These are phyloP conservation scores for Phaeosphaeria sp. DNA, from an alignment of 2,329 filamentous ascomycete species.

Conservation along the genomic window DNA sequence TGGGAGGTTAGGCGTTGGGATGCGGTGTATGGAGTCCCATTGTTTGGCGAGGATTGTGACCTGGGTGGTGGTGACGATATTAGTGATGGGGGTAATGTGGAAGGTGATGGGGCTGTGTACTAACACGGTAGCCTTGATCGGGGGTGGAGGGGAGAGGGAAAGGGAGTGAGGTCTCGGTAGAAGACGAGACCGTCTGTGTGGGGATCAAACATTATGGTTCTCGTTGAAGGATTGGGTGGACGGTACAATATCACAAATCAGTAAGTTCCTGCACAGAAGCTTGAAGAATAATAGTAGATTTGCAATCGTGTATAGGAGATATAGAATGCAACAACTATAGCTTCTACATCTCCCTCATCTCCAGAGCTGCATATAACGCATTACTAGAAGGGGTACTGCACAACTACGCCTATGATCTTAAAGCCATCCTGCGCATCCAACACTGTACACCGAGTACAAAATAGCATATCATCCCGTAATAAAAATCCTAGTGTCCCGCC, in stretches of 20 bases:
- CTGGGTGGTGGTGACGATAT: no score
- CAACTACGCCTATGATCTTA: neutral
- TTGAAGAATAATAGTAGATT: no score
- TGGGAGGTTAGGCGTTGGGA: slow-evolving; percentile 54
- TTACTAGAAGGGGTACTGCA: neutral
- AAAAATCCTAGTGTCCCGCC: neutral
- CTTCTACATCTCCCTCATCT: no score
- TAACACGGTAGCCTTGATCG: slow-evolving; percentile 55
- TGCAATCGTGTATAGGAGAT: no score
- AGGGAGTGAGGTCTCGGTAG: slow-evolving; percentile 1
- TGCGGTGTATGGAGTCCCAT: slow-evolving; percentile 47
- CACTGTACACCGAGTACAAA: neutral
- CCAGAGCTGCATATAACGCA: neutral
- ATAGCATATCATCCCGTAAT: neutral
- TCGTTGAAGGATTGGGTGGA: neutral
- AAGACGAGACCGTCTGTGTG: neutral
- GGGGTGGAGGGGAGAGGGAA: slow-evolving; percentile 33
- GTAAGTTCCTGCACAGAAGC: no score
- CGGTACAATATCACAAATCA: no score
- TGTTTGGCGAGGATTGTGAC: slow-evolving; percentile 54
- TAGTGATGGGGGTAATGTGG: no score
- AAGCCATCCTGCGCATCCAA: neutral
- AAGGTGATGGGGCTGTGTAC: no score
- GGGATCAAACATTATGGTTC: neutral
- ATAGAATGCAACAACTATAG: no score